These are phyloP conservation scores for Acacia concinna DNA, from an alignment of 331 rosid genomes.

Conservation along the genomic window DNA sequence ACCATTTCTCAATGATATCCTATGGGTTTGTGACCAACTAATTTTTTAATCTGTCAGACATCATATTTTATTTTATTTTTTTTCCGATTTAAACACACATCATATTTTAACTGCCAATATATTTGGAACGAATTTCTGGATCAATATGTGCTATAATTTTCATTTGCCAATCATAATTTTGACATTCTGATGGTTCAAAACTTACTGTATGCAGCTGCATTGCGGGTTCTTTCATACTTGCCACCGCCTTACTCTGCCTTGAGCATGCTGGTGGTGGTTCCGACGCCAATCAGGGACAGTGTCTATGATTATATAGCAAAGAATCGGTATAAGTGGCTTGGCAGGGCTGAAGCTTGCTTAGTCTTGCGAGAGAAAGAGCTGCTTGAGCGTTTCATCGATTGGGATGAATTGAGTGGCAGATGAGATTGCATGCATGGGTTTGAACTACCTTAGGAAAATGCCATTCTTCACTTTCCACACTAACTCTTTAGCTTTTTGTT, in stretches of 20 bases:
- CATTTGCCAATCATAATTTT: slow-evolving; percentile 15
- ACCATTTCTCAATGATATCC: background rate
- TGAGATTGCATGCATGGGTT: slow-evolving; percentile 17
- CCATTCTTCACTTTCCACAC: slow-evolving; percentile 4
- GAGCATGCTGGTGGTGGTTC: slow-evolving; percentile 53
- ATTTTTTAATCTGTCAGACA: background rate
- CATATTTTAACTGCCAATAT: background rate
- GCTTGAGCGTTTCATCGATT: slow-evolving; percentile 79
- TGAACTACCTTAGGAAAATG: background rate
- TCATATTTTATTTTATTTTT: background rate
- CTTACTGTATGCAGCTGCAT: slow-evolving; percentile 62
- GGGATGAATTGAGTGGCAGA: slow-evolving; percentile 59
- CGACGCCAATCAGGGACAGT: slow-evolving; percentile 67
- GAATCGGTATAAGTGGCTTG: slow-evolving; percentile 57
- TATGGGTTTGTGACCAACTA: background rate
- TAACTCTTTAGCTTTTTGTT: slow-evolving; percentile 8
- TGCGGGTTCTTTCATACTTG: slow-evolving; percentile 68
- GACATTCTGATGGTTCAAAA: slow-evolving; percentile 18
- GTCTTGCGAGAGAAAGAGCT: slow-evolving; percentile 65
- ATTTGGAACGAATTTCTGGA: background rate
- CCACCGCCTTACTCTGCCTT: slow-evolving; percentile 72
- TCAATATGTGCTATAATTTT: background rate
- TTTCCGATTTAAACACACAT: too few species aligned
- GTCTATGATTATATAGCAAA: slow-evolving; percentile 64
- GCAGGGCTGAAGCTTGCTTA: slow-evolving; percentile 61